Evolutionary conservation across 192 early-diverging fungal genomes (phyloP).

Genomic region (Chytriomyces sp.): DNA sequence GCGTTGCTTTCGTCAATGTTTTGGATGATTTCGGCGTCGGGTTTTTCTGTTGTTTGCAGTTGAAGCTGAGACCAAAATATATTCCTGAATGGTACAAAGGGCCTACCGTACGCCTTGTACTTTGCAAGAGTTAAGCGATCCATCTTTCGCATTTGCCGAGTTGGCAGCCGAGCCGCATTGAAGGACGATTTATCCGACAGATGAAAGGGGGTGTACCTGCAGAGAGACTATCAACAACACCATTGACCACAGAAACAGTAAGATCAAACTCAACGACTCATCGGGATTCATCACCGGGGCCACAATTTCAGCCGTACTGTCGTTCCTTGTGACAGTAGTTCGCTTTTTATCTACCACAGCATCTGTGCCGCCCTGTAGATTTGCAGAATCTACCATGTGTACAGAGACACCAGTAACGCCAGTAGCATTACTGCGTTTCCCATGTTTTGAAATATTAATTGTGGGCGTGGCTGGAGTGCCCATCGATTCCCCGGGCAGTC

Average conservation of each 20-base stretch:
- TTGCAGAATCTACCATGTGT: neutral
- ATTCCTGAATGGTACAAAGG: neutral
- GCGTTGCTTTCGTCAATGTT: conserved; percentile 48
- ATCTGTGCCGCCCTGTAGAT: neutral
- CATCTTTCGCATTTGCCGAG: conserved; percentile 30
- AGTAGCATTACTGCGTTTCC: no score
- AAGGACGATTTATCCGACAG: conserved; percentile 44
- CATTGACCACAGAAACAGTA: neutral
- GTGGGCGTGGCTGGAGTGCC: no score
- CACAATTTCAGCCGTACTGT: conserved; percentile 9
- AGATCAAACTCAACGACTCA: conserved; percentile 19
- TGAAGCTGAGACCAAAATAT: neutral
- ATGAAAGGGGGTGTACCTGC: conserved; percentile 49
- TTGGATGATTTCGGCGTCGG: conserved; percentile 32
- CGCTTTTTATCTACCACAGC: neutral
- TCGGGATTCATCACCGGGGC: conserved; percentile 25
- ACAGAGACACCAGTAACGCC: neutral
- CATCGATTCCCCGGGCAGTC: neutral
- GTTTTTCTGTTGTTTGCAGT: conserved; percentile 40
- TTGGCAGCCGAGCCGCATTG: conserved; percentile 33
- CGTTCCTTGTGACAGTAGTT: neutral
- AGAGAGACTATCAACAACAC: neutral
- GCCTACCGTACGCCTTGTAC: conserved; percentile 46
- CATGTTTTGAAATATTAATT: no score
- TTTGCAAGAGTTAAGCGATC: conserved; percentile 44